Base-by-base conservation (phyloP, 768 basidiomycete genomes). In the Postia placenta region DNA sequence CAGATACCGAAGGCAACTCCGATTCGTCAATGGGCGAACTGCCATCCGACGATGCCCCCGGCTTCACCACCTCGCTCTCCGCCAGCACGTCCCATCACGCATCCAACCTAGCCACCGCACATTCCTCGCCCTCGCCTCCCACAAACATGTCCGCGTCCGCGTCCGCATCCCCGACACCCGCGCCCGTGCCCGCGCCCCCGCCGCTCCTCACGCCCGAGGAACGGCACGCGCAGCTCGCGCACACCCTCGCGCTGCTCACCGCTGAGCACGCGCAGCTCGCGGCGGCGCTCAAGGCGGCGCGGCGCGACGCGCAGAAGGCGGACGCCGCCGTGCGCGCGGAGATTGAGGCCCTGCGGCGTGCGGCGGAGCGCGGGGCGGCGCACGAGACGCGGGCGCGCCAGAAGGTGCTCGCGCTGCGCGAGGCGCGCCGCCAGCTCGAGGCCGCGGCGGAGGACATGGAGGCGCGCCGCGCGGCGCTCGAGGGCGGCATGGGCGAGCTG, bases 361-460 rank as follows among this genome's bases (percentile, higher is more conserved):
- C 89, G 1, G 83, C 85, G 3, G 92, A 95, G 57, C 92, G 91
- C 57, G 79, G 86, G 48, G 69, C 77, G 0, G 74, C 80, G 1
- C 75, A 79, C 2, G 94, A 97, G 62, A 73, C 80, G 20, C 79
- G 92, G n/a, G 81, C 85, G 9, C 81, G 82, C 38, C 92, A 95
- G 63, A 94, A 92, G 57, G 80, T 86, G 9, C 74, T 92, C 11
- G 89, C 93, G 1, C 69, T 95, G 33, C 92, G 94, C 62, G 92
- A 95, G 60, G 87, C 91, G 2, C 83, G 86, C 11, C 92, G 88
- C 60, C 82, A 89, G 47, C 82, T 87, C 1, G 42, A 61, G 3
- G 64, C 79, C 5, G 74, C 71, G 0, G 73, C 79, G 7, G 70
- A 67, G 19, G 69, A 75, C 12, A 56, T 79, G 47, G 64, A 82